These are phyloP conservation scores for Noccaea caerulescens DNA, from an alignment of 345 rosid genomes.

Conservation along the genomic window DNA sequence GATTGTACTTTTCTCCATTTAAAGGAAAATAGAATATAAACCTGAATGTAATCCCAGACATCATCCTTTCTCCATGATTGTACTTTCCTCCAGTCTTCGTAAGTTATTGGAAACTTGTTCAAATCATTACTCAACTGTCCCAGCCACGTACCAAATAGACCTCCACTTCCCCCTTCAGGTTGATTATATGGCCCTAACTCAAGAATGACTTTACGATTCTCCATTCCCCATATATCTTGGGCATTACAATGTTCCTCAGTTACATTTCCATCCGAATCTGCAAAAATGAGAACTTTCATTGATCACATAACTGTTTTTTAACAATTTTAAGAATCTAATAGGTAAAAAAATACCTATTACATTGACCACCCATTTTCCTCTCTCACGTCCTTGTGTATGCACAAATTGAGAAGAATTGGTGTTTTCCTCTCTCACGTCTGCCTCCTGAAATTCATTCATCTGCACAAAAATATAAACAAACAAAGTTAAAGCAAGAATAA, in stretches of 20 bases:
- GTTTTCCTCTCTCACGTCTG: too few relatives aligned
- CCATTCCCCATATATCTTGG: neutral
- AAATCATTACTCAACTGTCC: neutral
- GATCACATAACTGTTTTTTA: too few relatives aligned
- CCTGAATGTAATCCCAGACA: neutral
- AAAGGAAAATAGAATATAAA: too few relatives aligned
- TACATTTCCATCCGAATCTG: neutral
- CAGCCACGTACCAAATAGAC: neutral
- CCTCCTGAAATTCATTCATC: too few relatives aligned
- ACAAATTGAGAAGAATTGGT: too few relatives aligned
- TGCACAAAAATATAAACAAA: too few relatives aligned
- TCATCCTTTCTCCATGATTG: neutral
- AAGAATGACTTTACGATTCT: neutral
- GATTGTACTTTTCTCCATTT: too few relatives aligned
- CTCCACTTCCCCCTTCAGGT: slow-evolving; percentile 8
- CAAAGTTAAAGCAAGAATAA: too few relatives aligned
- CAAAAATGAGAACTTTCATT: neutral
- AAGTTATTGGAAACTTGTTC: neutral
- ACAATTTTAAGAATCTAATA: too few relatives aligned
- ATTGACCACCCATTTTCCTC: neutral
- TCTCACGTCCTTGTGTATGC: neutral
- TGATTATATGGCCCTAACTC: slow-evolving; percentile 8
- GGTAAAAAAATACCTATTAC: neutral
- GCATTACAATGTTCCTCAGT: neutral
- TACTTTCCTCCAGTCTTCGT: slow-evolving; percentile 14